Percentiles rank a stretch among this genome's conserved stretches.
Conservation (phyloP, 805 yeast species). For the Candida palmyrensis region DNA sequence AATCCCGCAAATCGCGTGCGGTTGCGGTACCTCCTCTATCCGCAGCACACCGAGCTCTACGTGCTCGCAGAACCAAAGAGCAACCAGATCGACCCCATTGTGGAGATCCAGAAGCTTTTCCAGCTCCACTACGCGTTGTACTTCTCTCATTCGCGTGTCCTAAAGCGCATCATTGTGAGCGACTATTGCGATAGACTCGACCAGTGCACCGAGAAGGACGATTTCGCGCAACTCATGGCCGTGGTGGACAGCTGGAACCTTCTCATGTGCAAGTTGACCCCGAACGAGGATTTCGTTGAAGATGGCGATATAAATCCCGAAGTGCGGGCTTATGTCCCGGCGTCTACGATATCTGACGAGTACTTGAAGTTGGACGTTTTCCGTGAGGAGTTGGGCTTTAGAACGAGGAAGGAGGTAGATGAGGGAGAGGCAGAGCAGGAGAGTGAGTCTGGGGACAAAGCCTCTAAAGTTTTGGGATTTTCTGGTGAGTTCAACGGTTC, state of each 20-base stretch:
- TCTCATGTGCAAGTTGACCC: constrained; percentile 34
- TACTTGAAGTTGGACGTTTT: constrained; percentile 17
- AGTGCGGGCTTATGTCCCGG: constrained; percentile 12
- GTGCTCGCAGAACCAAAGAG: constrained; percentile 46
- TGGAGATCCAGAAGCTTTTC: constrained; percentile 50
- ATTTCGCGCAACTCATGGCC: constrained; percentile 30
- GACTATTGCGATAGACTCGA: constrained; percentile 31
- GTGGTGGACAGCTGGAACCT: constrained; percentile 38
- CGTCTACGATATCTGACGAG: constrained; percentile 11
- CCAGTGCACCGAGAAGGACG: constrained; percentile 24
- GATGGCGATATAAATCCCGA: constrained; percentile 19
- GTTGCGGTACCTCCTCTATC: constrained; percentile 33
- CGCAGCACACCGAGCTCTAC: constrained; percentile 47
- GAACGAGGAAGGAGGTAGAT: neutral
- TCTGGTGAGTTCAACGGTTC: neutral
- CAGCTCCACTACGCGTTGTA: constrained; percentile 37
- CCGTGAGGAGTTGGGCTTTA: constrained; percentile 12
- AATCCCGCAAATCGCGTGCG: constrained; percentile 26
- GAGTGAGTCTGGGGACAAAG: neutral
- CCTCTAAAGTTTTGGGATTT: too few relatives aligned
- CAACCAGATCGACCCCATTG: constrained; percentile 57
- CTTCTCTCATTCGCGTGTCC: constrained; percentile 30
- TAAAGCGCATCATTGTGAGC: constrained; percentile 25
- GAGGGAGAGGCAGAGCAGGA: neutral
- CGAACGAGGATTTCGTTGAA: constrained; percentile 13